Evolutionary conservation across 805 yeast genomes (phyloP).

Genomic region (Ogataea pini): DNA sequence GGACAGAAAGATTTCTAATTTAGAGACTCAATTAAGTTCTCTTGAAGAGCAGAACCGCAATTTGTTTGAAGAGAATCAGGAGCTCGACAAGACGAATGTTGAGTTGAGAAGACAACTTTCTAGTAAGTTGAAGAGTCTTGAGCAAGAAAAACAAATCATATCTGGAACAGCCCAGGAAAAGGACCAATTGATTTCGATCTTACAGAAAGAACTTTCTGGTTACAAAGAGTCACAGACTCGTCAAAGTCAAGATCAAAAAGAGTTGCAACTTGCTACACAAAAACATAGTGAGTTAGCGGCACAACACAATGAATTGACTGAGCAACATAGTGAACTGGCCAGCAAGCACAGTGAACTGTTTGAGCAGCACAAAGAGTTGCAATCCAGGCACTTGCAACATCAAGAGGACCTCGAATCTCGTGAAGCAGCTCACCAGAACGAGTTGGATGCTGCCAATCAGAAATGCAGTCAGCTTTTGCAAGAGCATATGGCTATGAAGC

Average conservation of each 20-base stretch:
- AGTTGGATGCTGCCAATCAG: slow-evolving; percentile 4
- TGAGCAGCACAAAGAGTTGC: background rate
- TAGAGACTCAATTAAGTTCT: slow-evolving; percentile 33
- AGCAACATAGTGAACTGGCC: background rate
- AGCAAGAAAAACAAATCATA: slow-evolving; percentile 14
- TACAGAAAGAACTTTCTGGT: slow-evolving; percentile 13
- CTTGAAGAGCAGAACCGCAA: slow-evolving; percentile 15
- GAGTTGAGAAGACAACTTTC: slow-evolving; percentile 15
- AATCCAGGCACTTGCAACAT: background rate
- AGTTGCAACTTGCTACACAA: background rate
- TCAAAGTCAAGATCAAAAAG: background rate
- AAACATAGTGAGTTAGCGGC: slow-evolving; percentile 1
- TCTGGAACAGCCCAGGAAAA: slow-evolving; percentile 12
- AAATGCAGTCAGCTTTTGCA: slow-evolving; percentile 10
- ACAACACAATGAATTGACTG: slow-evolving; percentile 1
- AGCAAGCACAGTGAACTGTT: no score
- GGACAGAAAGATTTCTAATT: slow-evolving; percentile 44
- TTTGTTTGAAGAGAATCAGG: slow-evolving; percentile 8
- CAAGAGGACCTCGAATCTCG: background rate
- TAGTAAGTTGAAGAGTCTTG: slow-evolving; percentile 8
- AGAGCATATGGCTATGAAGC: slow-evolving; percentile 8
- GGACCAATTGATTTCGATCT: slow-evolving; percentile 8
- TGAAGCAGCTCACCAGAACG: background rate
- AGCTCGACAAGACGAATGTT: slow-evolving; percentile 6
- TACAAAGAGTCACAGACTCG: background rate